Conservation (phyloP, 192 early-diverging fungal species). For the Umbelopsis sp. region DNA sequence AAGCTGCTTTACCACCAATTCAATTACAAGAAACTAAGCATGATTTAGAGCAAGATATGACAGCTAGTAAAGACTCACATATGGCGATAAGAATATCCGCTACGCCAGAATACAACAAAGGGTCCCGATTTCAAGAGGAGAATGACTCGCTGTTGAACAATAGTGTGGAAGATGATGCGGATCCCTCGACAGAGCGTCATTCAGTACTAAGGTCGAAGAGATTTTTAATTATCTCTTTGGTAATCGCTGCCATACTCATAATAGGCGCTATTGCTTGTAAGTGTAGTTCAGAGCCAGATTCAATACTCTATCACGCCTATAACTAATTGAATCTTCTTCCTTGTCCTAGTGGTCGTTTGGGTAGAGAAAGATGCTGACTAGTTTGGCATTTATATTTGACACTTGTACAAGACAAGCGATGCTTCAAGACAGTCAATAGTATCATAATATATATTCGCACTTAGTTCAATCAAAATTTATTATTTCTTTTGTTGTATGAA, state of each 20-base stretch:
- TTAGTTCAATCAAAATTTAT: neutral
- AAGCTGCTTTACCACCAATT: neutral
- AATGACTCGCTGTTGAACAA: neutral
- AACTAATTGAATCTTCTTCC: neutral
- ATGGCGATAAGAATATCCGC: neutral
- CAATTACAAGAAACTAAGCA: neutral
- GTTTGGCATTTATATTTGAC: neutral
- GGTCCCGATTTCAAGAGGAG: neutral
- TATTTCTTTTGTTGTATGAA: neutral
- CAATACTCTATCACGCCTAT: neutral
- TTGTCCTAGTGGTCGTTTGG: neutral
- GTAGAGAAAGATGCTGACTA: neutral
- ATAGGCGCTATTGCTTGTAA: conserved; percentile 1
- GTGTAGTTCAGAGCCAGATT: neutral
- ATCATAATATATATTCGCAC: no score
- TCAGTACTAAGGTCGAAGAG: neutral
- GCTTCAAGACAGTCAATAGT: no score
- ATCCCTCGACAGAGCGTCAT: no score
- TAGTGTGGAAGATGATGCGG: no score
- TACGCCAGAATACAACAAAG: neutral
- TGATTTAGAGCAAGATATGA: neutral
- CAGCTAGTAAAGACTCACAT: neutral
- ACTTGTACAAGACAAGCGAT: no score
- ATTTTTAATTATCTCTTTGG: neutral
- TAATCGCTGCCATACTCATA: neutral